Conservation (phyloP, 208 protist genomes). For the Strigomonas culicis region DNA sequence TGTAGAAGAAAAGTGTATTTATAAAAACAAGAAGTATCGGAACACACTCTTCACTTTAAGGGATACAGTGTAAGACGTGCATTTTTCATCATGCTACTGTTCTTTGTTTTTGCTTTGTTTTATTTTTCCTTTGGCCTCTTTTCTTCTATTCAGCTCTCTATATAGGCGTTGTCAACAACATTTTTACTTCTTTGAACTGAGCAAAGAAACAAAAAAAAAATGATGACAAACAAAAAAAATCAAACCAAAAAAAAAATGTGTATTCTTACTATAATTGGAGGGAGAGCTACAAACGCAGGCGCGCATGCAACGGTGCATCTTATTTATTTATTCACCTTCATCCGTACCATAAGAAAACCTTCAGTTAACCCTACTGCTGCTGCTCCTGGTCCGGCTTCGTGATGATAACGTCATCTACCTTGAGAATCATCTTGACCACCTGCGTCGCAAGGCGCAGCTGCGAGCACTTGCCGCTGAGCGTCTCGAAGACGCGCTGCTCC, state of each 20-base stretch:
- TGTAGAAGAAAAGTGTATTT: not conserved
- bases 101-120: no score
- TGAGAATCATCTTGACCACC: conserved; percentile 99
- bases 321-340: conserved; percentile 2
- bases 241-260: no score
- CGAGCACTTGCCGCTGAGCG: conserved; percentile 98
- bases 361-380: conserved; percentile 38
- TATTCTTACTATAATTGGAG: no score
- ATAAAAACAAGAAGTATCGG: not conserved
- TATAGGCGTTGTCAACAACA: no score
- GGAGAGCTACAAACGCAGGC: no score
- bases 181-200: no score
- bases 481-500: conserved; percentile 98
- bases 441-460: conserved; percentile 99
- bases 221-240: not conserved
- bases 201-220: conserved; percentile 3
- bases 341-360: conserved; percentile 2
- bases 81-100: no score
- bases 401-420: conserved; percentile 99
- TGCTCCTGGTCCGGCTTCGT: conserved; percentile 77
- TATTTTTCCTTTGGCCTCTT: no score
- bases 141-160: no score
- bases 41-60: no score
- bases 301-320: not conserved
- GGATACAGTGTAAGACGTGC: no score